These are phyloP conservation scores for Lyophyllum decastes DNA, from an alignment of 768 basidiomycete genomes.

Conservation along the genomic window DNA sequence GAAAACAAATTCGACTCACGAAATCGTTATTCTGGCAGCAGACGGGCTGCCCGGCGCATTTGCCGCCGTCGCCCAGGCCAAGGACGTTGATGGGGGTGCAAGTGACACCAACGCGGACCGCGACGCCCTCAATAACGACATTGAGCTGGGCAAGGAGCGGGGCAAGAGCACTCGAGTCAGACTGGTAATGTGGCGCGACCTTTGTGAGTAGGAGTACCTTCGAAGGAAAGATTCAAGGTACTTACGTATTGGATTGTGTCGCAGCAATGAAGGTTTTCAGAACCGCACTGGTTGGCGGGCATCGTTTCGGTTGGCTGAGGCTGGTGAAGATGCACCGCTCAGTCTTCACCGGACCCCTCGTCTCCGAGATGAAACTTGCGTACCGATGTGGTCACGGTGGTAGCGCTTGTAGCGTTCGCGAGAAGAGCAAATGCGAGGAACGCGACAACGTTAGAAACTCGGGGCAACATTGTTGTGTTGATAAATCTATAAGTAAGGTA, in stretches of 20 bases:
- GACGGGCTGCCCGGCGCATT: not conserved
- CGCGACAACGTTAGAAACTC: not conserved
- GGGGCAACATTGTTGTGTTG: not conserved
- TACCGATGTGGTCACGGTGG: not conserved
- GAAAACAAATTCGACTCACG: not conserved
- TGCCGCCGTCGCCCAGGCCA: not conserved
- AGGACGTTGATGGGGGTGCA: not conserved
- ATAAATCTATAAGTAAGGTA: too few relatives aligned
- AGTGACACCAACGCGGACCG: not conserved
- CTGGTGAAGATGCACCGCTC: not conserved
- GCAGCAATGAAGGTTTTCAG: not conserved
- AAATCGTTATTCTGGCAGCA: not conserved
- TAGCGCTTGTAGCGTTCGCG: not conserved
- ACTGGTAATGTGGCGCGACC: not conserved
- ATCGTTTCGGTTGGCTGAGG: not conserved
- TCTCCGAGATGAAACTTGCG: not conserved
- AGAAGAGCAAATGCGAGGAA: not conserved
- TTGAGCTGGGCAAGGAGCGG: not conserved
- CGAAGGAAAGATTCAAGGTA: not conserved
- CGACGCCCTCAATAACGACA: not conserved
- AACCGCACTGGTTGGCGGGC: not conserved
- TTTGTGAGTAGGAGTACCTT: not conserved
- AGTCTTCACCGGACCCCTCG: not conserved
- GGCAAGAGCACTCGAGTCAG: not conserved
- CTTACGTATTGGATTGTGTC: not conserved